Conservation (phyloP, 495 filamentous ascomycete genomes). For the Rhizodiscina lignyota region DNA sequence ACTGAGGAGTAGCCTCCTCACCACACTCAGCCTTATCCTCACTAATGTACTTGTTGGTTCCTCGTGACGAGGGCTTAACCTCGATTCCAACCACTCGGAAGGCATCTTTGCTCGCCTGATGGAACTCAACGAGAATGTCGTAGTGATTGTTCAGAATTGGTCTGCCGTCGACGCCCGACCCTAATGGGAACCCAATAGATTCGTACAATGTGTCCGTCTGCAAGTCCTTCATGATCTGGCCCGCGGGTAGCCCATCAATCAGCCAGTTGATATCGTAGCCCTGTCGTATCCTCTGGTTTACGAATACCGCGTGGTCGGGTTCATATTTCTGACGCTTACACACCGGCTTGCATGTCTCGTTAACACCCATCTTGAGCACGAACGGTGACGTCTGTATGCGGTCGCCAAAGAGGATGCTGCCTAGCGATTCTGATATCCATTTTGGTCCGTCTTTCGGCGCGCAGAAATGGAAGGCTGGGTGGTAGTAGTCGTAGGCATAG, state of each 20-base stretch:
- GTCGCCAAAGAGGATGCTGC: conserved; percentile 93
- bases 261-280: conserved; percentile 89
- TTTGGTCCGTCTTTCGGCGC: conserved; percentile 54
- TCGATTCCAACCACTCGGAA: conserved; percentile 82
- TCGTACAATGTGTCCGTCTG: conserved; percentile 61
- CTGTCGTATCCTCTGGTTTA: conserved; percentile 64
- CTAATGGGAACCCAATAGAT: conserved; percentile 75
- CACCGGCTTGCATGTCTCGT: conserved; percentile 71
- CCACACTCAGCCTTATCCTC: conserved; percentile 47
- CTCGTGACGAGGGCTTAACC: conserved; percentile 61
- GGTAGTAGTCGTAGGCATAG: conserved; percentile 90
- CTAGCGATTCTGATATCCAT: conserved; percentile 70
- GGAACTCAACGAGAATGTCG: conserved; percentile 86
- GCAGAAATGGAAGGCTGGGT: conserved; percentile 74
- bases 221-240: conserved; percentile 57
- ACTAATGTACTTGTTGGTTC: conserved; percentile 35
- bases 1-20: conserved; percentile 29
- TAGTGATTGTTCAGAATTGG: conserved; percentile 78
- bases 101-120: conserved; percentile 48
- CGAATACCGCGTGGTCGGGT: conserved; percentile 51
- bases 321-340: conserved; percentile 53
- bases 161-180: conserved; percentile 30
- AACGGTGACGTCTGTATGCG: conserved; percentile 86
- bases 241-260: conserved; percentile 83
- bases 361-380: conserved; percentile 64